Base-by-base conservation (phyloP, 2,329 filamentous ascomycete genomes). In the Pyrenochaeta sp. region DNA sequence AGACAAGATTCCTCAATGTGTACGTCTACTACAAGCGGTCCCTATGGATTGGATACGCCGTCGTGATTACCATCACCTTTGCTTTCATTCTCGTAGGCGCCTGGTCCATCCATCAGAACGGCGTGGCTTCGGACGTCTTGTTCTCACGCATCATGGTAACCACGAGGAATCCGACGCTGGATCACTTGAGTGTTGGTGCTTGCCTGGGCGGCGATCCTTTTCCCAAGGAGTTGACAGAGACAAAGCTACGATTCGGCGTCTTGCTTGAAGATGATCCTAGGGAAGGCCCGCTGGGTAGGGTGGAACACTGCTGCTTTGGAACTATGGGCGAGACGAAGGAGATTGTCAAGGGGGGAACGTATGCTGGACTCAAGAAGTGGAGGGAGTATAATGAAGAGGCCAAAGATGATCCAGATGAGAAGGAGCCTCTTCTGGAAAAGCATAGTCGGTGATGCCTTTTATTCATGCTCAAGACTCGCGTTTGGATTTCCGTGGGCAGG, bases 171-270 rank as follows among this genome's bases (percentile, higher is more conserved):
- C 65, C 69, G 3, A 72, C 68, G n/a, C 53, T 72, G 0, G 69
- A 72, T 41, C 53, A 63, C 11, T 36, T 72, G 18, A 65, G 60
- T 71, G 61, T 76, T 29, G 63, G 71, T 4, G 63, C 70, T 3
- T 74, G 72, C 52, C 52, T 74, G 1, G 72, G 71, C 3, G 68
- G 69, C 6, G 70, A 74, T 39, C 72, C 72, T 1, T 73, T 74
- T 24, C 71, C 71, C 1, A 65, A 64, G 42, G 71, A 72, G 28
- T 44, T 74, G 8, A 63, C 56, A 14, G 42, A 63, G 44, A 72
- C 67, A 11, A 71, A 72, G 37, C 40, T 74, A 23, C 53, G 67
- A 19, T 74, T 74, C 41, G 72, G 72, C 0, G 70, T 74, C 2
- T 46, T 74, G 31, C 41, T 71, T 1, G 67, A 73, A 26, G 67